Evolutionary conservation across 177 flowering plant genomes (phyloP).

Genomic region (Telopea speciosissima): DNA sequence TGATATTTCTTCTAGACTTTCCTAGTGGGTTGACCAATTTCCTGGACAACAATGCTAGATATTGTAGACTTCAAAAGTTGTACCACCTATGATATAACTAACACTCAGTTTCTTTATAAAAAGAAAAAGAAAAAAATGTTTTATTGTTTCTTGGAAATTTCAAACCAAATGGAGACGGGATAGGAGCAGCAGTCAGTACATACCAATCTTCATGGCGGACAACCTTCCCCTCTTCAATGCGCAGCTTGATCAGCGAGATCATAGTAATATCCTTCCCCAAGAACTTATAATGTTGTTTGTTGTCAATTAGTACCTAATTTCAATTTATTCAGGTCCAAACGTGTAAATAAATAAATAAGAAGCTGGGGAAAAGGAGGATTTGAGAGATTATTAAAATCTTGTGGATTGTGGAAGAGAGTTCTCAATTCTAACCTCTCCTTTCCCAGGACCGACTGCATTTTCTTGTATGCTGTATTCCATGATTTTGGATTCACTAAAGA

Average conservation of each 20-base stretch:
- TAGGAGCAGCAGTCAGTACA: constrained; percentile 1
- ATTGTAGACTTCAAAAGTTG: too few relatives aligned
- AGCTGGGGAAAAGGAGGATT: not conserved
- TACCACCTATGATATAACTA: too few relatives aligned
- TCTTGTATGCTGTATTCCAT: constrained; percentile 64
- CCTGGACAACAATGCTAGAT: not conserved
- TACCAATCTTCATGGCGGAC: constrained; percentile 88
- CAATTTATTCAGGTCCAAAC: not conserved
- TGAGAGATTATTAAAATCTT: not conserved
- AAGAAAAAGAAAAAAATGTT: too few relatives aligned
- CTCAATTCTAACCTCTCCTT: constrained; percentile 46
- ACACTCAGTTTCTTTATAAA: too few relatives aligned
- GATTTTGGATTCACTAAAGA: constrained; percentile 75
- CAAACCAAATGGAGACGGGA: not conserved
- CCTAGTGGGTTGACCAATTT: not conserved
- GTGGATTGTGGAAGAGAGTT: not conserved
- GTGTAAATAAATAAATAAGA: not conserved
- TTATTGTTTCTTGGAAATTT: too few relatives aligned
- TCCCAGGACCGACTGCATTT: constrained; percentile 44
- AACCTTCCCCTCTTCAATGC: constrained; percentile 57
- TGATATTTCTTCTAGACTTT: not conserved
- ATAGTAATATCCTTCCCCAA: constrained; percentile 56
- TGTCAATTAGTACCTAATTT: constrained; percentile 65
- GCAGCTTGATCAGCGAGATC: constrained; percentile 68
- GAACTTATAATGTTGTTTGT: constrained; percentile 81